Evolutionary conservation across 805 yeast species (phyloP), one percentile per base, ranked within the genome.

Genomic region (Lipomyces orientalis): DNA sequence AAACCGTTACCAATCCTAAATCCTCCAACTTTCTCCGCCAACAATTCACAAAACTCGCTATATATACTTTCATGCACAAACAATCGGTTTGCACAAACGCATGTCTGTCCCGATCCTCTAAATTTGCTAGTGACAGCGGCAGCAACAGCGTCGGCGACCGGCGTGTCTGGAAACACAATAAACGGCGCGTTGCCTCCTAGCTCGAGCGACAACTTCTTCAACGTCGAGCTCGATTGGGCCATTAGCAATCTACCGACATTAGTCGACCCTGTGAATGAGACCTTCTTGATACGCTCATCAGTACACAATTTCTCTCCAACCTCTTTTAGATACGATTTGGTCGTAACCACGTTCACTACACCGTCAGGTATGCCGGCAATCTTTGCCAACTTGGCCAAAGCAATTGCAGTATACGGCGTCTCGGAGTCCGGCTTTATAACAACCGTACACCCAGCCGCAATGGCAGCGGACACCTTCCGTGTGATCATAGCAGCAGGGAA

Each of bases 161-260:
- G 92, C 9, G 91, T 92, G 75, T 89, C 93, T 63, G 88, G 87
- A 76, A 90, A 90, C 2, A 90, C 88, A 64, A 90, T 84, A 72
- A 89, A 86, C 3, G 95, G 93, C 19, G 94, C 92, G 77, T 90
- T 90, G 37, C 95, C 95, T 46, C 95, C 94, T 55, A 90, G 82
- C 78, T 90, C 94, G 75, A 90, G 81, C 2, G 91, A 86, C 61
- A 88, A 79, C 76, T 89, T 90, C 81, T 90, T 90, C 73, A 90
- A 81, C 0, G 90, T 84, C 19, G 86, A 81, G 4, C 81, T 66
- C 6, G 89, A 82, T 76, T 88, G 91, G 60, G 78, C 76, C 88
- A 88, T 86, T 64, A 90, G 82, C 37, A 87, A 75, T 76, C 86
- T 88, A 46, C 95, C 95, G 8, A 90, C 89, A 8, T 82, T 83